Percentiles rank a stretch among this genome's conserved stretches.
phyloP scores from a whole-genome alignment of 345 rosid species.

The Brassica cretica region DNA sequence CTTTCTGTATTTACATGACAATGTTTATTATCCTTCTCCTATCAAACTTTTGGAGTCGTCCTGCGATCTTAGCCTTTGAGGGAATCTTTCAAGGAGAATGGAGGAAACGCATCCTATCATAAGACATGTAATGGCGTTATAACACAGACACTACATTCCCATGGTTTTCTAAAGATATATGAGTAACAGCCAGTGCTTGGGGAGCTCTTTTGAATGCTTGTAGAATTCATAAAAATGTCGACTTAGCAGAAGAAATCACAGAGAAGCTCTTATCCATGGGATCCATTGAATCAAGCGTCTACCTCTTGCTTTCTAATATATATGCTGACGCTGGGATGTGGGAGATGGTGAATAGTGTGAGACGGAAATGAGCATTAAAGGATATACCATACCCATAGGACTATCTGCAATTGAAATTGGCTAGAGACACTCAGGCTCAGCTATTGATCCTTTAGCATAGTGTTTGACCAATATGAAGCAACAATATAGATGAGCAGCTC shows the following conservation, averaged over 20 bases:
- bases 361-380: slow-evolving; percentile 35
- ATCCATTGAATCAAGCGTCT: slow-evolving; percentile 34
- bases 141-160: background rate
- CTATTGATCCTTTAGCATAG: slow-evolving; percentile 17
- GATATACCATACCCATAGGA: slow-evolving; percentile 34
- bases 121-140: background rate
- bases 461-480: background rate
- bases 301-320: slow-evolving; percentile 43
- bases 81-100: slow-evolving; percentile 80
- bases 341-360: slow-evolving; percentile 38
- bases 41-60: slow-evolving; percentile 25
- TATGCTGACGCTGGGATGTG: slow-evolving; percentile 47
- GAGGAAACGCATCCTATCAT: slow-evolving; percentile 62
- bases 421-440: slow-evolving; percentile 18
- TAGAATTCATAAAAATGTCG: slow-evolving; percentile 51
- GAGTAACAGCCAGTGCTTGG: slow-evolving; percentile 41
- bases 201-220: slow-evolving; percentile 53
- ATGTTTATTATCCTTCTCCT: slow-evolving; percentile 19
- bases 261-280: slow-evolving; percentile 44
- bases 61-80: slow-evolving; percentile 55
- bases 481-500: background rate
- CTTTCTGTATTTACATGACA: slow-evolving; percentile 27
- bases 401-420: slow-evolving; percentile 30
- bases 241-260: slow-evolving; percentile 54
- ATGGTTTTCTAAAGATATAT: too few species aligned